Percentiles rank a stretch among this genome's conserved stretches.
These are phyloP conservation scores for Ceratocystis cubensis DNA, from an alignment of 2,329 filamentous ascomycete species.

Conservation along the genomic window DNA sequence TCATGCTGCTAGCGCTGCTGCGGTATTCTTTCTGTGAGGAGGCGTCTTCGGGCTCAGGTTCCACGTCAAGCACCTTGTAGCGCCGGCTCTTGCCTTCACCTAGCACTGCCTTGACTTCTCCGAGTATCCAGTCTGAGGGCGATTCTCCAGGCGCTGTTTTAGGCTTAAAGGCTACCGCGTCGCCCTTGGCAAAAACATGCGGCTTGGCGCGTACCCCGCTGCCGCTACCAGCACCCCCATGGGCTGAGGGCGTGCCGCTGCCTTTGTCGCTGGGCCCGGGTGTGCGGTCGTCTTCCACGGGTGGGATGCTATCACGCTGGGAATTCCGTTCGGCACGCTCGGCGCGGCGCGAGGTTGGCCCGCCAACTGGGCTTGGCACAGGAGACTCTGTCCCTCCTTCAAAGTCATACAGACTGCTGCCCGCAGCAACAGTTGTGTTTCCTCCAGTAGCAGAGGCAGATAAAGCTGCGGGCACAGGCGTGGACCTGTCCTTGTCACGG, in stretches of 20 bases:
- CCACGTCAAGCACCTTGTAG: conserved; percentile 69
- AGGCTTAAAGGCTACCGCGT: conserved; percentile 54
- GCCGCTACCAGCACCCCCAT: conserved; percentile 27
- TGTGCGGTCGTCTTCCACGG: conserved; percentile 29
- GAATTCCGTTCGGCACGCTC: conserved; percentile 29
- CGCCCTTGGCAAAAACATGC: conserved; percentile 43
- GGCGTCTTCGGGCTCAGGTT: conserved; percentile 58
- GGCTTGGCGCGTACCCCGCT: conserved; percentile 36
- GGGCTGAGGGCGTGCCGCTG: conserved; percentile 1
- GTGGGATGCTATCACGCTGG: conserved; percentile 37
- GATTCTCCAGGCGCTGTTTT: conserved; percentile 39
- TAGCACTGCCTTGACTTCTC: conserved; percentile 61
- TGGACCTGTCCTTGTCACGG: conserved; percentile 24
- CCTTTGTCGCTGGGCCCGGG: conserved; percentile 36
- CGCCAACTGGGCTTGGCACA: conserved; percentile 33
- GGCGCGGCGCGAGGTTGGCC: conserved; percentile 24
- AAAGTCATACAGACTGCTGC: conserved; percentile 32
- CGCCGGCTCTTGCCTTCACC: conserved; percentile 66
- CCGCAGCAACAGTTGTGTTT: conserved; percentile 4
- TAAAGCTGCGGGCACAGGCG: not conserved
- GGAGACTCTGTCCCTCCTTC: conserved; percentile 36
- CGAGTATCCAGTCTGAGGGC: conserved; percentile 56
- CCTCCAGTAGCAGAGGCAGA: not conserved
- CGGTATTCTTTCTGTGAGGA: conserved; percentile 55
- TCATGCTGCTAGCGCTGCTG: conserved; percentile 62